These are phyloP conservation scores for Pythium scleroteichum DNA, from an alignment of 352 stramenopile species.

Conservation along the genomic window DNA sequence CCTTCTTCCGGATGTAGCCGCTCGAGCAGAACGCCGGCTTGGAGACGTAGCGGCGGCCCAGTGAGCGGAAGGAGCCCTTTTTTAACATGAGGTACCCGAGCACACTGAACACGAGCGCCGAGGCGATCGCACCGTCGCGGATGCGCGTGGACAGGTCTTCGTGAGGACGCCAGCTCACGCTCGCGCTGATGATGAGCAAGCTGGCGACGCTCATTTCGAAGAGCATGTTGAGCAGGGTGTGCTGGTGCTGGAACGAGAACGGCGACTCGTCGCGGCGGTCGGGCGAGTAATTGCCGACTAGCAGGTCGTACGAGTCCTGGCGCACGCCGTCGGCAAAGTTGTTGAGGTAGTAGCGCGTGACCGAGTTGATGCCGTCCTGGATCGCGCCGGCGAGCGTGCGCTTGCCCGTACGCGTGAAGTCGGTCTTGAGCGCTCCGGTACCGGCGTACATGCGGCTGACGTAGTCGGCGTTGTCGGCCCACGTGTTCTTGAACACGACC, in stretches of 20 bases:
- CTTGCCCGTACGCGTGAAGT: conserved; percentile 95
- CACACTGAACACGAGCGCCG: conserved; percentile 45
- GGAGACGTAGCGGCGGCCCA: conserved; percentile 81
- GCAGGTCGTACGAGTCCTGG: conserved; percentile 93
- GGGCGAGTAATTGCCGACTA: conserved; percentile 77
- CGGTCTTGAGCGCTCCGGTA: conserved; percentile 93
- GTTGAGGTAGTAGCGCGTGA: conserved; percentile 95
- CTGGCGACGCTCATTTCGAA: conserved; percentile 52
- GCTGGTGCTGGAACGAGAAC: conserved; percentile 84
- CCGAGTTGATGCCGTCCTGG: conserved; percentile 94
- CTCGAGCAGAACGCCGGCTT: conserved; percentile 86
- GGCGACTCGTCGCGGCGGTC: conserved; percentile 80
- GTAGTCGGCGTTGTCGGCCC: conserved; percentile 95
- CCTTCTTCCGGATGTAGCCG: conserved; percentile 82
- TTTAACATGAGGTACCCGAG: conserved; percentile 77
- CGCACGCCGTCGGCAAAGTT: conserved; percentile 94
- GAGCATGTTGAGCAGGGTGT: conserved; percentile 65
- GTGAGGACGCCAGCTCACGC: conserved; percentile 59
- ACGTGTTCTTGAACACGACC: conserved; percentile 85
- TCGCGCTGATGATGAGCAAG: conserved; percentile 60
- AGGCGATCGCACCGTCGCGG: conserved; percentile 61
- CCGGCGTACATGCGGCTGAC: conserved; percentile 93
- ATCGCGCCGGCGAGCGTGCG: conserved; percentile 88
- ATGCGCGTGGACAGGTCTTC: conserved; percentile 59
- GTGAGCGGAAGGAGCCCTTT: conserved; percentile 76